These are phyloP conservation scores for Mantamonas sphyraenae DNA, from an alignment of 78 protist genomes.

Conservation along the genomic window DNA sequence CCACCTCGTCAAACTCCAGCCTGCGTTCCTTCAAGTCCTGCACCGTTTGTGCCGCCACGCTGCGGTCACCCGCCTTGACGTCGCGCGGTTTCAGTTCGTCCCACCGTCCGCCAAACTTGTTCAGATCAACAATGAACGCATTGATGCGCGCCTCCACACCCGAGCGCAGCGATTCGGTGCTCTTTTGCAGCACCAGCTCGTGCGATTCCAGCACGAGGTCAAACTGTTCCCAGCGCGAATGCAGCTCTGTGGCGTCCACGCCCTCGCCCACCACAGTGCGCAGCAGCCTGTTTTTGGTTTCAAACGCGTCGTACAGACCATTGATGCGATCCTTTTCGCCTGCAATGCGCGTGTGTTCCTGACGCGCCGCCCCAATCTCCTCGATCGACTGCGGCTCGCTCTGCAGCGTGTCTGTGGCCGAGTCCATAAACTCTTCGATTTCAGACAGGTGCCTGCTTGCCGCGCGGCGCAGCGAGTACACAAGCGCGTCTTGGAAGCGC, in stretches of 20 bases:
- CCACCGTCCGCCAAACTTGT: slow-evolving; percentile 31
- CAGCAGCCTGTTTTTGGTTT: slow-evolving; percentile 21
- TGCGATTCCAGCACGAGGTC: slow-evolving; percentile 28
- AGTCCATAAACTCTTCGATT: slow-evolving; percentile 13
- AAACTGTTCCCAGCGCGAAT: slow-evolving; percentile 25
- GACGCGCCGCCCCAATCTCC: slow-evolving; percentile 43
- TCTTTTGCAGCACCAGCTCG: slow-evolving; percentile 26
- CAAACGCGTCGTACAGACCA: background rate
- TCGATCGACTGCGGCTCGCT: slow-evolving; percentile 9
- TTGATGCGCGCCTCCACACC: background rate
- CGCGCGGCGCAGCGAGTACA: slow-evolving; percentile 13
- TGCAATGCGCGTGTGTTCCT: background rate
- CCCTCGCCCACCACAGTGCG: slow-evolving; percentile 7
- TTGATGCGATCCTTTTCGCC: background rate
- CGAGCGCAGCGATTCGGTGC: slow-evolving; percentile 10
- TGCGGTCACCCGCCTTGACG: background rate
- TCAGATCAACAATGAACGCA: background rate
- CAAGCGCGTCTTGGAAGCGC: slow-evolving; percentile 28
- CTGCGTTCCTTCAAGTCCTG: slow-evolving; percentile 8
- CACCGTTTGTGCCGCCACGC: background rate
- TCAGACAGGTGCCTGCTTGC: background rate
- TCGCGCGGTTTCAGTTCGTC: slow-evolving; percentile 30
- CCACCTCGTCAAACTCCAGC: slow-evolving; percentile 23
- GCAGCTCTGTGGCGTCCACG: background rate
- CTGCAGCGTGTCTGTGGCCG: slow-evolving; percentile 13